Percentiles rank a stretch among this genome's conserved stretches.
These are phyloP conservation scores for Botrytis cinerea DNA, from an alignment of 2,329 filamentous ascomycete genomes.

Conservation along the genomic window DNA sequence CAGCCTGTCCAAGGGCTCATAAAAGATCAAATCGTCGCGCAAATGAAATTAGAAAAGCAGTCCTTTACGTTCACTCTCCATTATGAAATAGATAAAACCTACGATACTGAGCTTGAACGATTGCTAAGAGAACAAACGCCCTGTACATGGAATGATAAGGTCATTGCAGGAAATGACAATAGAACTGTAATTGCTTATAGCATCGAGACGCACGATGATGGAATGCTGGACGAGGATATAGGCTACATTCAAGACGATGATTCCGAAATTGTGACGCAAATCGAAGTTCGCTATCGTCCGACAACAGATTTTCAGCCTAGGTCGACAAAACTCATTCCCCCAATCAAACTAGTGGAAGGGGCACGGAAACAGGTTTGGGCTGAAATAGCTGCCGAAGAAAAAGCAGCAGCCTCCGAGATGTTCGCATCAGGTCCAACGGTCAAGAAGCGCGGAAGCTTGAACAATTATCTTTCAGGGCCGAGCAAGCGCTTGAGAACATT, in stretches of 20 bases:
- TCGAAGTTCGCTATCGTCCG: slow-evolving; percentile 20
- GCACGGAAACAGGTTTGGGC: background rate
- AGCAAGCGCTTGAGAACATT: slow-evolving; percentile 16
- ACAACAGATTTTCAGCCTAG: slow-evolving; percentile 18
- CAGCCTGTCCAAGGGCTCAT: slow-evolving; percentile 11
- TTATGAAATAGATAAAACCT: background rate
- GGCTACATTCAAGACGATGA: background rate
- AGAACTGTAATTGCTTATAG: slow-evolving; percentile 1
- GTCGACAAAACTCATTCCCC: background rate
- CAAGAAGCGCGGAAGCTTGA: background rate
- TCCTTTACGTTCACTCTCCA: slow-evolving; percentile 1
- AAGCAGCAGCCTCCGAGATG: slow-evolving; percentile 9
- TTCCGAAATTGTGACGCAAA: slow-evolving; percentile 9
- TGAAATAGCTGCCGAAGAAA: slow-evolving; percentile 7
- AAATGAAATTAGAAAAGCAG: slow-evolving; percentile 8
- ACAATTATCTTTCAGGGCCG: background rate
- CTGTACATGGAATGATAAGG: background rate
- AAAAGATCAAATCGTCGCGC: background rate
- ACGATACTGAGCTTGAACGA: slow-evolving; percentile 3
- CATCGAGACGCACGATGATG: slow-evolving; percentile 3
- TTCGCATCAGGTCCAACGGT: background rate
- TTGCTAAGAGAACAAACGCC: slow-evolving; percentile 1
- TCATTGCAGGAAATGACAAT: background rate
- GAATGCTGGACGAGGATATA: slow-evolving; percentile 13
- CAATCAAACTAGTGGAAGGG: background rate